Evolutionary conservation across 345 rosid genomes (phyloP).

Genomic region (Rhodomyrtus tomentosa): DNA sequence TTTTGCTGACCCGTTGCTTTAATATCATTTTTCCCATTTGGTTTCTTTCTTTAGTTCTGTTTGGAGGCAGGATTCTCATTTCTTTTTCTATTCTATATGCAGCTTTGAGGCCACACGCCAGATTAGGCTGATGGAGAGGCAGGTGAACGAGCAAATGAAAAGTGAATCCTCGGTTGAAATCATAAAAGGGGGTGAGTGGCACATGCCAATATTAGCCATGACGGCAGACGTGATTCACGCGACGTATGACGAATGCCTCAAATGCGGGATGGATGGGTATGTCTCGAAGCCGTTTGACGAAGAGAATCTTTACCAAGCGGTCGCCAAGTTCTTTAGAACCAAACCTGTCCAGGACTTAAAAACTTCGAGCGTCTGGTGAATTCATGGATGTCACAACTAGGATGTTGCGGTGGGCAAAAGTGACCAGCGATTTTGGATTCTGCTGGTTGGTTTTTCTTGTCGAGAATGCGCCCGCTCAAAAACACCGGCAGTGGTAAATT

Average conservation of each 20-base stretch:
- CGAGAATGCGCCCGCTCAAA: background rate
- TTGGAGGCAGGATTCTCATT: background rate
- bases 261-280: conserved; percentile 93
- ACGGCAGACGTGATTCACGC: conserved; percentile 97
- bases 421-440: conserved; percentile 22
- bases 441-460: conserved; percentile 16
- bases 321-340: conserved; percentile 65
- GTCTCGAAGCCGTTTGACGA: conserved; percentile 96
- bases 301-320: conserved; percentile 81
- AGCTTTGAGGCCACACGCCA: conserved; percentile 90
- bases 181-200: conserved; percentile 25
- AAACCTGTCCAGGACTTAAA: conserved; percentile 22
- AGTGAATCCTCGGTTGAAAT: conserved; percentile 10
- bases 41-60: background rate
- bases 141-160: conserved; percentile 42
- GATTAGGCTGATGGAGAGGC: conserved; percentile 65
- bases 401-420: background rate
- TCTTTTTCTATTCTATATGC: background rate
- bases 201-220: conserved; percentile 88
- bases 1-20: background rate
- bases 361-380: background rate
- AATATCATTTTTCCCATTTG: background rate
- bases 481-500: background rate
- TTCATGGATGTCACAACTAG: background rate
- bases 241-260: conserved; percentile 71